These are phyloP conservation scores for Stevia rebaudiana DNA, from an alignment of 140 eudicot genomes.

Conservation along the genomic window DNA sequence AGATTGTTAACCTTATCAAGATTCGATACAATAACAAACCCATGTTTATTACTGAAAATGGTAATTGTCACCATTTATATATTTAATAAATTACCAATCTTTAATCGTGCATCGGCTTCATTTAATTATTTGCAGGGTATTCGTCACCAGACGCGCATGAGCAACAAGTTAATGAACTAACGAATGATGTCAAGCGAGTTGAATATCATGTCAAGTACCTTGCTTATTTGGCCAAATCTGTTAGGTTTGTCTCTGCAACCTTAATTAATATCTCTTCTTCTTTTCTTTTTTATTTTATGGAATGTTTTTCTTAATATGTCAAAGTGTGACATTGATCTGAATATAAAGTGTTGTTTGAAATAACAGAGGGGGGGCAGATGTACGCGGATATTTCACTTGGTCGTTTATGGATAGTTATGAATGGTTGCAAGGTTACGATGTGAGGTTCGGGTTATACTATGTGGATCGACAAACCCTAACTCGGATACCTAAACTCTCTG, in stretches of 20 bases:
- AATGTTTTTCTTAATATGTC: neutral
- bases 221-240: conserved; percentile 38
- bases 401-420: conserved; percentile 71
- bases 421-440: conserved; percentile 53
- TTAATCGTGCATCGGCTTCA: too few species aligned
- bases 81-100: neutral
- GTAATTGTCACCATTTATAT: conserved; percentile 20
- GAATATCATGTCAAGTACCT: conserved; percentile 45
- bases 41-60: conserved; percentile 78
- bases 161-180: conserved; percentile 10
- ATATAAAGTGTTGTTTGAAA: neutral
- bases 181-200: conserved; percentile 47
- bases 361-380: conserved; percentile 64
- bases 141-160: conserved; percentile 16
- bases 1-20: conserved; percentile 41
- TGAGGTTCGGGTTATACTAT: conserved; percentile 43
- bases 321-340: neutral
- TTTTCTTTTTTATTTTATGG: neutral
- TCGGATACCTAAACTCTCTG: conserved; percentile 63
- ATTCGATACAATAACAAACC: conserved; percentile 66
- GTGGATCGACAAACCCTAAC: conserved; percentile 44
- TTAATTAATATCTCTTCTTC: neutral
- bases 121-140: conserved; percentile 30
- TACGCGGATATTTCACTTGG: conserved; percentile 74
- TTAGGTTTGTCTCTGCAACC: conserved; percentile 32